Base-by-base conservation (phyloP, 225 moss, liverwort and hornwort species). In the Pseudisothecium myosuroides region DNA sequence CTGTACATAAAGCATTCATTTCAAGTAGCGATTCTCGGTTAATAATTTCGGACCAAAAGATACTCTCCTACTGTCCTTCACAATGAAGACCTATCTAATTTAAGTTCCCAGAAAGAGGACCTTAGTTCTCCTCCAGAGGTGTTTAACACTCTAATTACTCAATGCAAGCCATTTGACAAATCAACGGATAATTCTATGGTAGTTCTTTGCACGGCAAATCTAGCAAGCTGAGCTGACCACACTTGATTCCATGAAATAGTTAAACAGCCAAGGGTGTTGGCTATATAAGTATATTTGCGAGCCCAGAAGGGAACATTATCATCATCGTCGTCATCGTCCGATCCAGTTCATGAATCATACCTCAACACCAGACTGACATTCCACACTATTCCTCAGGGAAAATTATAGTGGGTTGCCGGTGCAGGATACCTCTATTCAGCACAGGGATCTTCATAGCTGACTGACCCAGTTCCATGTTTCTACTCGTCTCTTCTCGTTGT, bases 331-430 rank as follows among this genome's bases (percentile, higher is more conserved):
- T 80, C 80, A 52, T 72, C 80, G 24, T 85, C 80, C 80, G 26
- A 77, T 82, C 82, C 62, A 87, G 82, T 82, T 85, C 85, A 87
- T 85, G 87, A 85, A 66, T 41, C 27, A 21, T 59, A 63, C 85
- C 71, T 63, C 85, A 31, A 63, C 76, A 81, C 61, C 58, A 69
- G 63, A 78, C 86, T 87, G 41, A 72, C 64, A 76, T 64, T 85
- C 71, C 87, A 83, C 86, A 86, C 86, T 86, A 79, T 56, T 90
- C 82, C 88, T 88, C 86, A 60, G 50, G 79, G 72, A 83, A 90
- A 86, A 88, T 74, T 71, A 83, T 78, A 85, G 88, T 64, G 83
- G 83, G 83, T 50, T 66, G 82, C 88, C 62, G 62, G 29, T 60
- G 86, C 54, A 86, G 22, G 67, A 80, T 27, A 79, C 26, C 62